Evolutionary conservation across 208 protist genomes (phyloP).

Genomic region (Trichomonas vaginalis): DNA sequence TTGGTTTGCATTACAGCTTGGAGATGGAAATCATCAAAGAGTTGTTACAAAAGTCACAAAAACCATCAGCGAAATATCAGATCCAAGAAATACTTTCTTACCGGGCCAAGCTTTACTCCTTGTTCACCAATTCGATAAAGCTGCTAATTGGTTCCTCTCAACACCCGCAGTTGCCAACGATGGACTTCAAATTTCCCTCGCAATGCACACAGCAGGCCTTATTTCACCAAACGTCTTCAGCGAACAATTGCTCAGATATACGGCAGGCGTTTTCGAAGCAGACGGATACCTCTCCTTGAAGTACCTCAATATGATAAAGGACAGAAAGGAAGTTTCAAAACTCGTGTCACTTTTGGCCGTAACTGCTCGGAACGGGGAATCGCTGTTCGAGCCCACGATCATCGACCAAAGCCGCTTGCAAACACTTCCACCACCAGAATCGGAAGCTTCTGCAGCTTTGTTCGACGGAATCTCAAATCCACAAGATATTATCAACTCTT

Average conservation of each 20-base stretch:
- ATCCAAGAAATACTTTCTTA: neutral
- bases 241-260: neutral
- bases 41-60: neutral
- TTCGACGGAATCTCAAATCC: neutral
- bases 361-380: neutral
- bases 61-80: neutral
- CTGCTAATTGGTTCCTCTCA: neutral
- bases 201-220: neutral
- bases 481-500: neutral
- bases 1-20: neutral
- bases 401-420: neutral
- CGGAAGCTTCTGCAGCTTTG: neutral
- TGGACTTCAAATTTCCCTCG: neutral
- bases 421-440: neutral
- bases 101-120: neutral
- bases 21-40: too few relatives aligned
- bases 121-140: neutral
- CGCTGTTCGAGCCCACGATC: neutral
- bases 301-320: neutral
- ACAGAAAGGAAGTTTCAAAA: neutral
- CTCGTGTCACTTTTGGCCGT: neutral
- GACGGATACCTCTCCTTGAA: neutral
- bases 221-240: neutral
- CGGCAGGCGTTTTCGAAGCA: neutral
- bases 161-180: neutral